Conservation (phyloP, 306 rosid species). For the Prinsepia uniflora region DNA sequence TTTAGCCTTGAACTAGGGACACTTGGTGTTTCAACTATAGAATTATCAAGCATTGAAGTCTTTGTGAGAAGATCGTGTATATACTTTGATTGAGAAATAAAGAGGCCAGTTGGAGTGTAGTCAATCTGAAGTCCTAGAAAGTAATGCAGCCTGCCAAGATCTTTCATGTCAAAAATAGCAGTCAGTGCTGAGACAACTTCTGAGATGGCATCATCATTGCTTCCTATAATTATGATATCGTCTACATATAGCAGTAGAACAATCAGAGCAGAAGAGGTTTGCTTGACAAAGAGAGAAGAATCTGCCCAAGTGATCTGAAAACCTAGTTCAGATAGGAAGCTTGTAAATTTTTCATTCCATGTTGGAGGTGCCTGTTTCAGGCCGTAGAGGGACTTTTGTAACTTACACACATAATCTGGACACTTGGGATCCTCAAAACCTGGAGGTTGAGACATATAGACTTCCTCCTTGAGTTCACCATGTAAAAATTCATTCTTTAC, state of each 20-base stretch:
- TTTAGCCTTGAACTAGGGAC: neutral
- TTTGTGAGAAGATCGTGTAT: too few relatives aligned
- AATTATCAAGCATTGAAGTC: neutral
- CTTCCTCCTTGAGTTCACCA: neutral
- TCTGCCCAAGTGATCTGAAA: neutral
- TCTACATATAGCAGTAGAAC: neutral
- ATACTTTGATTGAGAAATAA: neutral
- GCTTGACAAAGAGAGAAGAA: neutral
- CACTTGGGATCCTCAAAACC: too few relatives aligned
- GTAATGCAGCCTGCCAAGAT: neutral
- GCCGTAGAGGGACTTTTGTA: too few relatives aligned
- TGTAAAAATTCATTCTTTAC: too few relatives aligned
- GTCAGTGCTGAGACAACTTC: neutral
- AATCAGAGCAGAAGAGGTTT: fast-evolving
- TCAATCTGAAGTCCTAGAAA: neutral
- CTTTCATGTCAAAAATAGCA: neutral
- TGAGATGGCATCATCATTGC: neutral
- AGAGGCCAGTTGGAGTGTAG: neutral
- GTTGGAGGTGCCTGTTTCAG: neutral
- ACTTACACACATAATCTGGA: neutral
- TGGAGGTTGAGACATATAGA: neutral
- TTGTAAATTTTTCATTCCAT: neutral
- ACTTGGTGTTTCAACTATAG: neutral
- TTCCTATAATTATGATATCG: neutral
- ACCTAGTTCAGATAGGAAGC: neutral